Percentiles rank a stretch among this genome's conserved stretches.
Conservation (phyloP, 768 basidiomycete genomes). For the Leucosporidium yakuticum region DNA sequence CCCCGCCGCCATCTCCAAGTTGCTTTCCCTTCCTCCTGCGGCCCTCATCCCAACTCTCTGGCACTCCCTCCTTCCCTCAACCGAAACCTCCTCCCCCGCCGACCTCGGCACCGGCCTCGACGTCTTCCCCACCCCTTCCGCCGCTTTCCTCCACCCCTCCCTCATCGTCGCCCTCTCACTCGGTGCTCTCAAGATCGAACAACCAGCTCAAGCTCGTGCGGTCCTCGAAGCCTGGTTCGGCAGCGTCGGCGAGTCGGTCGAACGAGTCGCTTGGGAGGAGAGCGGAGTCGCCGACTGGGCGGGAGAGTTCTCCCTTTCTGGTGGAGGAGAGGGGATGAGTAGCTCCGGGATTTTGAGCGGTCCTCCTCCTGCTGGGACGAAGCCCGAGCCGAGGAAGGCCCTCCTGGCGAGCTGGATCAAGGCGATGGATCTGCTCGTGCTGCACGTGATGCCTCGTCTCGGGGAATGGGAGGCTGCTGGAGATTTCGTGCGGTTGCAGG, state of each 20-base stretch:
- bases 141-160: conserved; percentile 24
- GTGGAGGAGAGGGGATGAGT: background rate
- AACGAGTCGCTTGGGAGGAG: conserved; percentile 10
- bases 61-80: background rate
- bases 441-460: conserved; percentile 23
- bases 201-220: conserved; percentile 8
- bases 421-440: conserved; percentile 21
- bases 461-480: conserved; percentile 33
- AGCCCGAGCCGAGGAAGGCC: background rate
- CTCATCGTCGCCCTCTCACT: conserved; percentile 26
- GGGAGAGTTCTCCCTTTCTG: background rate
- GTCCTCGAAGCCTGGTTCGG: conserved; percentile 31
- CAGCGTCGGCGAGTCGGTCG: conserved; percentile 12
- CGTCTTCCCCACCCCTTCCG: conserved; percentile 22
- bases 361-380: background rate
- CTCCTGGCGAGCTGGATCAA: conserved; percentile 26
- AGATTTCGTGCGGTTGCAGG: conserved; percentile 22
- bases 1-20: background rate
- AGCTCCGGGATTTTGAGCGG: conserved; percentile 5
- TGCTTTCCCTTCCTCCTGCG: conserved; percentile 7
- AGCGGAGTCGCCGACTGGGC: background rate
- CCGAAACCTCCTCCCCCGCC: background rate
- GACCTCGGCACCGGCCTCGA: background rate
- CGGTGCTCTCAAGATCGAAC: conserved; percentile 29
- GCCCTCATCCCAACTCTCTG: conserved; percentile 18